Evolutionary conservation across 2,329 filamentous ascomycete genomes (phyloP), one percentile per base, ranked within the genome.

Genomic region (Corynespora cassiicola): DNA sequence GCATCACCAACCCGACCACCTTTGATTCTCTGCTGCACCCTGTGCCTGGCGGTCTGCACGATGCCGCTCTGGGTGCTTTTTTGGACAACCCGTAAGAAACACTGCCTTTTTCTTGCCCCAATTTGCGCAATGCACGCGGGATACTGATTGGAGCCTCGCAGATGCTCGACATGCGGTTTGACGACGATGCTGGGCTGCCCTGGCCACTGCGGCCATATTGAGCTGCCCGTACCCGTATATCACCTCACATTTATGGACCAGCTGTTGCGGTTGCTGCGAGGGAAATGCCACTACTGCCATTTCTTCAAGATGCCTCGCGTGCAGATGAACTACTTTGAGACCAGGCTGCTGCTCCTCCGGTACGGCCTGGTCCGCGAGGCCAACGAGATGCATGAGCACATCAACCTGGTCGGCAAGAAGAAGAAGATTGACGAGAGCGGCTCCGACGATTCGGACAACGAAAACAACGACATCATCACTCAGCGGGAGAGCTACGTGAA

Each of bases 201-300:
- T 6, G 95, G 95, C 40, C 95, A 99, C 74, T 82, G 87, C 43
- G 95, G 94, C 36, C 94, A 99, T 65, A 95, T 99, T 66, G 90
- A 96, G 58, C 84, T 99, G 9, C 91, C 94, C 10, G 86, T 91
- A 9, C 89, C 88, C 30, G 88, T 96, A 35, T 99, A 97, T 67
- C 92, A 99, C 69, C 89, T 92, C n/a, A 87, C 90, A 2, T 97
- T 96, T 63, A 87, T 99, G 77, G 91, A 96, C 64, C 91, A 96
- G 67, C 81, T 91, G 35, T 81, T 95, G 49, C 86, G 88, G 28
- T 77, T 99, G 29, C 78, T 99, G 14, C 85, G 90, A 55, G 87
- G 89, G 36, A 87, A 92, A 69, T 99, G 94, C 67, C 80, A 86
- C 43, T 96, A 96, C 73, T 99, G 95, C 71, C 86, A 91, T 63